Evolutionary conservation across 2,329 filamentous ascomycete species (phyloP).

Genomic region (Trichophyton simii): DNA sequence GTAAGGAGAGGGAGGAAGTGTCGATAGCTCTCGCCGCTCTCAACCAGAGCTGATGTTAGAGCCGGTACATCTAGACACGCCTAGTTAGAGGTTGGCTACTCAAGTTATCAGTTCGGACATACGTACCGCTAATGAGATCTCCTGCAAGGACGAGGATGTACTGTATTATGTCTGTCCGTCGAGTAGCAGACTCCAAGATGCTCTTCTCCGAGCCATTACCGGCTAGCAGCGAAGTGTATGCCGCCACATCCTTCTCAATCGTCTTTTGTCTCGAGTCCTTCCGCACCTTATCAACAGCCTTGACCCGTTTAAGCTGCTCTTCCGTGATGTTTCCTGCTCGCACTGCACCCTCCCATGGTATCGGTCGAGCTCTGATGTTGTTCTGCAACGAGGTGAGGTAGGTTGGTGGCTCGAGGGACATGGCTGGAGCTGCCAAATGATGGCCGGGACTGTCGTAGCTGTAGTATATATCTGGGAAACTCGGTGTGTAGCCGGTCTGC

Average conservation of each 20-base stretch:
- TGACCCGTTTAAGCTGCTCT: constrained; percentile 86
- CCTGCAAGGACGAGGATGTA: constrained; percentile 83
- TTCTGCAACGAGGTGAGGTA: constrained; percentile 83
- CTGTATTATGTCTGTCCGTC: constrained; percentile 81
- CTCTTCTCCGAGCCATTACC: constrained; percentile 54
- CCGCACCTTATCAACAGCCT: constrained; percentile 89
- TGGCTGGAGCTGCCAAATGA: constrained; percentile 27
- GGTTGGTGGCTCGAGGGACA: constrained; percentile 85
- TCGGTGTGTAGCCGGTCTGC: neutral
- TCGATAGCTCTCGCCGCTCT: constrained; percentile 56
- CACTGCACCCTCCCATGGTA: constrained; percentile 95
- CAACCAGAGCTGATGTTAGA: constrained; percentile 63
- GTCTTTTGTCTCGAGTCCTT: constrained; percentile 78
- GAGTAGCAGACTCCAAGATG: constrained; percentile 73
- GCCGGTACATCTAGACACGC: constrained; percentile 56
- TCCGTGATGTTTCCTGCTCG: constrained; percentile 89
- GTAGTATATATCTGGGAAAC: neutral
- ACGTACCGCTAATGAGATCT: constrained; percentile 72
- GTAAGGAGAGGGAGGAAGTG: constrained; percentile 76
- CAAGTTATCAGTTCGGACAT: neutral
- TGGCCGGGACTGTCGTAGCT: neutral
- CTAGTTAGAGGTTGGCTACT: neutral
- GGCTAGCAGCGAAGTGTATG: constrained; percentile 68
- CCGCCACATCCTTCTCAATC: constrained; percentile 65
- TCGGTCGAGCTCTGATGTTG: constrained; percentile 90